Conservation (phyloP, 2,329 filamentous ascomycete genomes). For the Colletotrichum sp. region DNA sequence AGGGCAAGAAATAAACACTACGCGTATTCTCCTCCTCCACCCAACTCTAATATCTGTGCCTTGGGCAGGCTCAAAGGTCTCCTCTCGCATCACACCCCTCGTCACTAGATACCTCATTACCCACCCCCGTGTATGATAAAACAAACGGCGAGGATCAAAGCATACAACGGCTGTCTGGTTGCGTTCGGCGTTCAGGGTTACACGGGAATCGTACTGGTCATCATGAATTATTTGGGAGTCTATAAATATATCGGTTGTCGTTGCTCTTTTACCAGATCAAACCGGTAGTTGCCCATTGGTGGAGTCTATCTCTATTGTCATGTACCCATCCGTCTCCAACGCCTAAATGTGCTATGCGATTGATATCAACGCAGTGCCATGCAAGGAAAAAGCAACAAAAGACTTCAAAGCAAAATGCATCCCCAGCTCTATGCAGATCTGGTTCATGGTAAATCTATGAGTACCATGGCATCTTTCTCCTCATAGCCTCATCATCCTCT, state of each 20-base stretch:
- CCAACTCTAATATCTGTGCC: background rate
- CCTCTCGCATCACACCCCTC: background rate
- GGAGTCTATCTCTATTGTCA: background rate
- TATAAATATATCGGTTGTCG: background rate
- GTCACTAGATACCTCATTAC: constrained; percentile 16
- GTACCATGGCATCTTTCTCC: constrained; percentile 49
- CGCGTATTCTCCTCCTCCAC: background rate
- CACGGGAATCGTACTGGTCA: background rate
- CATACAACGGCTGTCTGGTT: constrained; percentile 12
- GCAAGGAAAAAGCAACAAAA: constrained; percentile 2
- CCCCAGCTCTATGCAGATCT: background rate
- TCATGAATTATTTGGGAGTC: background rate
- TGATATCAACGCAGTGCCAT: constrained; percentile 23
- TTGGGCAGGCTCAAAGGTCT: background rate
- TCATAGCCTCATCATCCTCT: constrained; percentile 52
- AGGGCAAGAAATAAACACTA: constrained; percentile 62
- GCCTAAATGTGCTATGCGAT: constrained; percentile 11
- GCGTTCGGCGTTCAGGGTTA: constrained; percentile 10
- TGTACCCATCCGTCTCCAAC: constrained; percentile 1
- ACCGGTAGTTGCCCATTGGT: background rate
- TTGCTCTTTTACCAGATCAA: background rate
- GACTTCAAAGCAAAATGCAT: background rate
- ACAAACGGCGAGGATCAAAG: constrained; percentile 1
- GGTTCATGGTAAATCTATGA: background rate
- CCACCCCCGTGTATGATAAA: background rate